phyloP scores from a whole-genome alignment of 495 filamentous ascomycete species.

The Amniculicola lignicola region DNA sequence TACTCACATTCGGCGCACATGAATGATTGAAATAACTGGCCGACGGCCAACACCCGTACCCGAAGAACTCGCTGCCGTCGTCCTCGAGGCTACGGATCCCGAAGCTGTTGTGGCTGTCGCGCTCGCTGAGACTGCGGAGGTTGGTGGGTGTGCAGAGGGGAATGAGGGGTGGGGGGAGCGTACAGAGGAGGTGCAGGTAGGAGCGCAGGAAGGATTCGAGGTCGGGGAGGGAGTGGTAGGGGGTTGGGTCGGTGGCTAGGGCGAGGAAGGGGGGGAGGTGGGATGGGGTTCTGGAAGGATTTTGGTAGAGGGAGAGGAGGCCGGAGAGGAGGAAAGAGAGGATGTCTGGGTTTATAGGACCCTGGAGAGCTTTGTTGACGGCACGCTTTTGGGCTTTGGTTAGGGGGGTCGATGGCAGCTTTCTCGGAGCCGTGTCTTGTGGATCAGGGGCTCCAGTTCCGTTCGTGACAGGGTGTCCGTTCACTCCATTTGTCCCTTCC shows the following conservation, averaged over 20 bases:
- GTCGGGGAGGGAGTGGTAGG: slow-evolving; percentile 34
- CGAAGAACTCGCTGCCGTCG: slow-evolving; percentile 42
- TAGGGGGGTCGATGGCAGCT: too few species aligned
- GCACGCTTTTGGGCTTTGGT: slow-evolving; percentile 24
- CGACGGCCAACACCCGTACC: slow-evolving; percentile 39
- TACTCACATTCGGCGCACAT: slow-evolving; percentile 41
- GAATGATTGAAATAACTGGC: slow-evolving; percentile 44
- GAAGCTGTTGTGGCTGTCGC: slow-evolving; percentile 40
- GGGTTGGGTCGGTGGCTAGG: slow-evolving; percentile 30
- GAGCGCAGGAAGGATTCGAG: slow-evolving; percentile 33
- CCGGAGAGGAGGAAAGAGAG: slow-evolving; percentile 34
- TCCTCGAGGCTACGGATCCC: slow-evolving; percentile 39
- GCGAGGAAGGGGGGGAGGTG: slow-evolving; percentile 14
- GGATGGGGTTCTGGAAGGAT: slow-evolving; percentile 12
- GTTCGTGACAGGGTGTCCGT: background rate
- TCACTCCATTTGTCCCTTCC: background rate
- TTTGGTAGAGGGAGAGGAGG: slow-evolving; percentile 22
- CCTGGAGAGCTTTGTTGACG: slow-evolving; percentile 16
- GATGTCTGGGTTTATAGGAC: slow-evolving; percentile 32
- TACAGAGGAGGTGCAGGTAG: slow-evolving; percentile 37
- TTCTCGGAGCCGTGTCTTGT: too few species aligned
- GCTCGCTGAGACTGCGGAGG: slow-evolving; percentile 26
- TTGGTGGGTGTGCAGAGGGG: slow-evolving; percentile 27
- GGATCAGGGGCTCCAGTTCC: background rate
- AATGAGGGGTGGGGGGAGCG: slow-evolving; percentile 32